Conservation (phyloP, 148 eudicot species). For the Rhododendron williamsianum region DNA sequence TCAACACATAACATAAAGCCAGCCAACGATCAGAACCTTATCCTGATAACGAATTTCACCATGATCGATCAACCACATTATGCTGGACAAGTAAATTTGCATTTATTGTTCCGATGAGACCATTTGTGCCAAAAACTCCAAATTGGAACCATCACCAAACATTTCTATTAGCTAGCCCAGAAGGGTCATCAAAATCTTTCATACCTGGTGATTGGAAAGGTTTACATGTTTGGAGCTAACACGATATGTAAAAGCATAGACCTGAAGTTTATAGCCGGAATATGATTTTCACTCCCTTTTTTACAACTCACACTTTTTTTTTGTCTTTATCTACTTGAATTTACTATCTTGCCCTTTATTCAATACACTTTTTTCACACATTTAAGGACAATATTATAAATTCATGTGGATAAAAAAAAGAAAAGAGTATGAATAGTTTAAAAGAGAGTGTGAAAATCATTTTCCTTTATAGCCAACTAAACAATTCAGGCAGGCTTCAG, state of each 20-base stretch:
- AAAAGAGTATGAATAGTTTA: no score
- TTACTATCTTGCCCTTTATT: no score
- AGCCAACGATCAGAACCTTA: neutral
- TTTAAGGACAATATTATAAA: no score
- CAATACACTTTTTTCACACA: no score
- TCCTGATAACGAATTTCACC: neutral
- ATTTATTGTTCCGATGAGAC: neutral
- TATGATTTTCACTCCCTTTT: no score
- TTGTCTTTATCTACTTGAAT: no score
- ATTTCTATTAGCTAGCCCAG: neutral
- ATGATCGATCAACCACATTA: neutral
- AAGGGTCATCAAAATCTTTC: neutral
- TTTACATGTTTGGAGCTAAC: neutral
- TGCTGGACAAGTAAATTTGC: neutral
- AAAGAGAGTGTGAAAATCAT: no score
- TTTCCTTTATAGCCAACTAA: neutral
- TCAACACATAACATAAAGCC: neutral
- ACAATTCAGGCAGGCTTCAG: neutral
- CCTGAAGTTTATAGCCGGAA: neutral
- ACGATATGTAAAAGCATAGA: neutral
- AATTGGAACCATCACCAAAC: neutral
- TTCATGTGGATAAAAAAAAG: no score
- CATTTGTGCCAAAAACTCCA: neutral
- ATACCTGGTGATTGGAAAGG: neutral
- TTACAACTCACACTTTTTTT: no score